phyloP scores from a whole-genome alignment of 148 eudicot species.

The Nepenthes gracilis region DNA sequence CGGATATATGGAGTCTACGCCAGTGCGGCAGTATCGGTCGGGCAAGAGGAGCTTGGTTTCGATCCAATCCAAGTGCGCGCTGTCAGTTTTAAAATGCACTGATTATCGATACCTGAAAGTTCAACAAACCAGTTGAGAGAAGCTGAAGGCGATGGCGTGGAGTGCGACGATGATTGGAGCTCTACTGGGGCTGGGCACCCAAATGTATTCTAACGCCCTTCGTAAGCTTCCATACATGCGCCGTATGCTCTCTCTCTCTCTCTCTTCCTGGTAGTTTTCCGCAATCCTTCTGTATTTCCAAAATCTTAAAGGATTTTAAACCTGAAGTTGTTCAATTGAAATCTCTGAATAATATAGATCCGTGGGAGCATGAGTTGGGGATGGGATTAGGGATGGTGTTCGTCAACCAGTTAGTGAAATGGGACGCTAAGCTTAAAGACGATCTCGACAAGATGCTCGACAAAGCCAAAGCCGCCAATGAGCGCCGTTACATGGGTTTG shows the following conservation, averaged over 20 bases:
- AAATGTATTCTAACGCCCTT: slow-evolving; percentile 97
- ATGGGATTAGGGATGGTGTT: slow-evolving; percentile 86
- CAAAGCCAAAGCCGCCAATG: slow-evolving; percentile 84
- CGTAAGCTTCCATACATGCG: slow-evolving; percentile 97
- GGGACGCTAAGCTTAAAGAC: slow-evolving; percentile 74
- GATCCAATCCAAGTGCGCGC: no score
- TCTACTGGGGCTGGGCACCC: slow-evolving; percentile 74
- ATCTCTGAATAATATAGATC: slow-evolving; percentile 34
- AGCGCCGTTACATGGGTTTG: slow-evolving; percentile 86
- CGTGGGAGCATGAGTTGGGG: slow-evolving; percentile 93
- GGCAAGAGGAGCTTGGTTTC: no score
- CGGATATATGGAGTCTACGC: no score
- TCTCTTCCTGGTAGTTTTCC: no score
- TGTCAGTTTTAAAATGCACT: no score
- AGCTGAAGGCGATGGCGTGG: slow-evolving; percentile 39
- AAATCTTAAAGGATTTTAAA: neutral
- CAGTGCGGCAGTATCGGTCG: no score
- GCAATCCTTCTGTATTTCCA: slow-evolving; percentile 2
- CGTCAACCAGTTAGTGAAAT: slow-evolving; percentile 71
- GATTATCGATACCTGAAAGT: no score
- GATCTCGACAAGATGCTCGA: slow-evolving; percentile 87
- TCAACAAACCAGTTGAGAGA: no score
- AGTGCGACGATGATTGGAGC: slow-evolving; percentile 88
- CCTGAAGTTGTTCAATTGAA: neutral
- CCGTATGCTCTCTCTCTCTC: slow-evolving; percentile 28